Evolutionary conservation across 345 rosid species (phyloP).

Genomic region (Salix dunnii): DNA sequence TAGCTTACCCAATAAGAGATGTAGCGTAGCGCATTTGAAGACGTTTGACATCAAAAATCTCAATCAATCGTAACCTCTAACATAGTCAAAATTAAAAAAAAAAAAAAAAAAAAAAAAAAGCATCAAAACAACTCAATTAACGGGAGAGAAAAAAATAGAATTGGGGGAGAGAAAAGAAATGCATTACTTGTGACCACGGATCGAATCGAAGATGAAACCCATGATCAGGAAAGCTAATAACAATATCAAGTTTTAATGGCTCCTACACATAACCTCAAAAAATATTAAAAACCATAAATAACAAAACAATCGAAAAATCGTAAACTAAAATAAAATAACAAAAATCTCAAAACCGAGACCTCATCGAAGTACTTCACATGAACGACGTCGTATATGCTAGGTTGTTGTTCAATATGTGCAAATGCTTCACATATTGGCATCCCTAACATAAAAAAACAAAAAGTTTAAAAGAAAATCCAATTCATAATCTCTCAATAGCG

Average conservation of each 20-base stretch:
- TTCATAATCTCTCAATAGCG: neutral
- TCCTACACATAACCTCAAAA: slow-evolving; percentile 43
- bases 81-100: slow-evolving; percentile 12
- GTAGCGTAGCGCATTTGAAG: slow-evolving; percentile 91
- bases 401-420: slow-evolving; percentile 88
- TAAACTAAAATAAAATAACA: neutral
- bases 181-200: slow-evolving; percentile 91
- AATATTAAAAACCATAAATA: neutral
- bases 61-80: slow-evolving; percentile 89
- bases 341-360: slow-evolving; percentile 35
- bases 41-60: slow-evolving; percentile 80
- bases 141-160: neutral
- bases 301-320: neutral
- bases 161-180: neutral
- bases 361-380: slow-evolving; percentile 90
- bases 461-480: neutral
- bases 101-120: neutral
- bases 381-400: slow-evolving; percentile 89
- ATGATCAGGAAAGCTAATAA: slow-evolving; percentile 94
- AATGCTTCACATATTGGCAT: slow-evolving; percentile 96
- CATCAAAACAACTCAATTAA: slow-evolving; percentile 1
- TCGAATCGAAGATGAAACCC: slow-evolving; percentile 97
- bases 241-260: slow-evolving; percentile 84
- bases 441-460: slow-evolving; percentile 35
- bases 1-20: slow-evolving; percentile 68